Base-by-base conservation (phyloP, 805 yeast species). In the Starmerella floricola region DNA sequence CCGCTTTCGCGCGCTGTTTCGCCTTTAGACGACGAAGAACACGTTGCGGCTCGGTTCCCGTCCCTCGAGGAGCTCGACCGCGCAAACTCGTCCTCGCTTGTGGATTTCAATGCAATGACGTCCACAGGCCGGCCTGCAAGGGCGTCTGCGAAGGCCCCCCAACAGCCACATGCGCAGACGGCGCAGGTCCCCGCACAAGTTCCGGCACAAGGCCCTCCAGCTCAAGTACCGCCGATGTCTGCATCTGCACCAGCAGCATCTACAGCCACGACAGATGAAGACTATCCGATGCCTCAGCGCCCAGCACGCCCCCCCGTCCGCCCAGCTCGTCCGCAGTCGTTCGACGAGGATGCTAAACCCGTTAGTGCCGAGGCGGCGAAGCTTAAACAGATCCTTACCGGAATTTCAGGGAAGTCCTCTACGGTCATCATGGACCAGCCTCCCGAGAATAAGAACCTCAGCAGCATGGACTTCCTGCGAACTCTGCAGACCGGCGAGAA, bases 401-500 rank as follows among this genome's bases (percentile, higher is more conserved):
- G 65, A 2, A 41, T 62, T 11, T 49, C 58, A 3, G 60, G 57
- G 38, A 53, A 54, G 15, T 44, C 54, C 26, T 55, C 55, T n/a
- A 62, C 62, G 16, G 59, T 62, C 3, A 55, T 61, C 1, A 42
- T 62, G 38, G 51, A 54, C 36, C 38, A 41, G 19, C 51, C 58
- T 29, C 34, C 30, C 16, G 48, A 44, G 12, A 49, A 34, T 24
- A 55, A 56, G 38, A 54, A 57, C 34, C 56, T 59, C 47, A 58
- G 63, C 24, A 59, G 60, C 40, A 58, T 62, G 32, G 66, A 62
- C 48, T 62, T 62, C 37, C 42, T 62, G 40, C 55, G 61, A 31
- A 47, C 60, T 8, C 47, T 62, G 36, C 55, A 54, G 41, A 41
- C 47, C 15, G n/a, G 31, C 18, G 56, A 52, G n/a, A 41, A 46